Evolutionary conservation across 345 rosid genomes (phyloP).

Genomic region (Eucalyptus marginata): DNA sequence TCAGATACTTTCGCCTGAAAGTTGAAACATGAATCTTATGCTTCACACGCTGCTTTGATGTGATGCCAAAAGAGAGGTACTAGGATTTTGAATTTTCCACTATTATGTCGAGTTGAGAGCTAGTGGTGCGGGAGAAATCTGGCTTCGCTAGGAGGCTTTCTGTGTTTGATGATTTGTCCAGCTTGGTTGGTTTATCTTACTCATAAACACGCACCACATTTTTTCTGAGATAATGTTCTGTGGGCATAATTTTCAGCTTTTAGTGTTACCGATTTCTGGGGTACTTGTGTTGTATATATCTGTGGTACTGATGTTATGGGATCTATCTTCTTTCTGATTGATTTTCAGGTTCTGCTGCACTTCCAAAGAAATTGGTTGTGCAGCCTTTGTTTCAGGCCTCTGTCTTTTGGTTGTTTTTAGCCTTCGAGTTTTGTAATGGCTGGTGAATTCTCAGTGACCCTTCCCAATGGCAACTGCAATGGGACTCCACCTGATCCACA

Average conservation of each 20-base stretch:
- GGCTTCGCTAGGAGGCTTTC: background rate
- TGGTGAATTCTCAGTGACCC: conserved; percentile 14
- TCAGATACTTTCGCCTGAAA: background rate
- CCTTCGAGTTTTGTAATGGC: conserved; percentile 24
- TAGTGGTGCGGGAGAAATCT: background rate
- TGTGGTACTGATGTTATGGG: background rate
- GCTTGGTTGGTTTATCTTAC: background rate
- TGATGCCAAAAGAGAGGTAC: background rate
- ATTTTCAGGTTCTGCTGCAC: conserved; percentile 27
- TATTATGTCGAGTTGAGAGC: background rate
- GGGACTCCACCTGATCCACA: conserved; percentile 24
- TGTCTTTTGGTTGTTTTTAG: conserved; percentile 2
- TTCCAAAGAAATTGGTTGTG: conserved; percentile 28
- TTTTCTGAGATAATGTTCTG: background rate
- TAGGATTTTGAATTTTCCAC: background rate
- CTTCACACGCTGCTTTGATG: background rate
- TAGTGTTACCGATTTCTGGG: background rate
- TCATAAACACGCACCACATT: background rate
- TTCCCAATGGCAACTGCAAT: conserved; percentile 40
- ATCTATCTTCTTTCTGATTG: background rate
- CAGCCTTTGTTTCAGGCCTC: conserved; percentile 1
- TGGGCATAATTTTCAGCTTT: background rate
- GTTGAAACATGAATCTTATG: background rate
- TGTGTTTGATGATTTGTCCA: background rate
- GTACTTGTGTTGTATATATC: background rate